Percentiles rank a stretch among this genome's conserved stretches.
phyloP scores from a whole-genome alignment of 768 basidiomycete genomes.

The Infundibulicybe gibba region DNA sequence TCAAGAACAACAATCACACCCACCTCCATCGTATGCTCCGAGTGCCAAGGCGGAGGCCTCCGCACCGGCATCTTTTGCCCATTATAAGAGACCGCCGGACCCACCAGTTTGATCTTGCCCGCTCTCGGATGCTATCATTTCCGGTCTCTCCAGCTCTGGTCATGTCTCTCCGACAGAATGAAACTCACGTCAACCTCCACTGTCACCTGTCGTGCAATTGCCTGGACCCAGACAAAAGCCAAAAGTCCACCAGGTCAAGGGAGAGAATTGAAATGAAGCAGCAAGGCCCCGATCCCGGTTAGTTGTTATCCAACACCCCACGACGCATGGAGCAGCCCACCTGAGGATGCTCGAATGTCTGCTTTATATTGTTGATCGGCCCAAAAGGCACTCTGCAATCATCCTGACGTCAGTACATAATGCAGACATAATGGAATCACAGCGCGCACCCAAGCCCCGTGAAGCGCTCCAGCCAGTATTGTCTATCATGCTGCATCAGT shows the following conservation, averaged over 20 bases:
- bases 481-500: conserved; percentile 54
- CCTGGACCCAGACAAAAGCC: conserved; percentile 36
- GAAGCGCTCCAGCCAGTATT: conserved; percentile 73
- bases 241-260: not conserved
- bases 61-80: conserved; percentile 72
- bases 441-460: conserved; percentile 72
- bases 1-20: conserved; percentile 4
- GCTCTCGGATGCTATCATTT: conserved; percentile 63
- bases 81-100: conserved; percentile 79
- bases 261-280: not conserved
- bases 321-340: conserved; percentile 14
- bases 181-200: conserved; percentile 73
- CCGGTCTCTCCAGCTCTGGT: conserved; percentile 68
- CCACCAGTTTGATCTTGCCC: conserved; percentile 75
- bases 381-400: conserved; percentile 70
- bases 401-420: not conserved
- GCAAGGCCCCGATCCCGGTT: conserved; percentile 3
- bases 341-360: conserved; percentile 89
- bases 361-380: conserved; percentile 88
- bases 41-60: conserved; percentile 83
- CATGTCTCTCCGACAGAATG: conserved; percentile 49
- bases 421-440: not conserved
- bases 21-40: conserved; percentile 80
- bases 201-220: conserved; percentile 68
- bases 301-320: conserved; percentile 1